These are phyloP conservation scores for Fusarium robinianum DNA, from an alignment of 2,329 filamentous ascomycete species.

Conservation along the genomic window DNA sequence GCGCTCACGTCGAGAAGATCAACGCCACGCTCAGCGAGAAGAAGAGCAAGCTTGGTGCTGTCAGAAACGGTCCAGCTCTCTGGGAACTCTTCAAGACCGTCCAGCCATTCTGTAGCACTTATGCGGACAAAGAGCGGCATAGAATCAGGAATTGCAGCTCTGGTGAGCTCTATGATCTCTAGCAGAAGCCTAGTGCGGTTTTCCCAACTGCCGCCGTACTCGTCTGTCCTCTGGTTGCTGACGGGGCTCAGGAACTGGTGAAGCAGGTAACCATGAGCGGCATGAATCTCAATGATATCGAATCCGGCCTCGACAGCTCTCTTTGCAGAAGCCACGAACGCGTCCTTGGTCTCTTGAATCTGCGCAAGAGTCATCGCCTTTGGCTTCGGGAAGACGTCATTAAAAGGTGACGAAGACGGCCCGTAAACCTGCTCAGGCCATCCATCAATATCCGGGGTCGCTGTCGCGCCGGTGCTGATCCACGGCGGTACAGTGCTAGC, in stretches of 20 bases:
- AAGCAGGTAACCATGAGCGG: conserved; percentile 79
- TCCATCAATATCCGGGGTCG: conserved; percentile 53
- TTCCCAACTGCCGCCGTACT: conserved; percentile 70
- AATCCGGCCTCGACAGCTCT: conserved; percentile 68
- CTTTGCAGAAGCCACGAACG: conserved; percentile 58
- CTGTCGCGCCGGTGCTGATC: conserved; percentile 61
- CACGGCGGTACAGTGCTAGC: conserved; percentile 62
- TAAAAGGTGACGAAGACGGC: conserved; percentile 40
- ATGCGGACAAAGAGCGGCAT: conserved; percentile 76
- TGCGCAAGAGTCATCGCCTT: conserved; percentile 47
- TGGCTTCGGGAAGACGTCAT: conserved; percentile 38
- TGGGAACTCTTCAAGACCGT: conserved; percentile 54
- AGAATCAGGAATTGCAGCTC: conserved; percentile 63
- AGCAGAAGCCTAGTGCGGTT: conserved; percentile 70
- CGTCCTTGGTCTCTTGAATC: conserved; percentile 65
- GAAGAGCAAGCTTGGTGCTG: conserved; percentile 63
- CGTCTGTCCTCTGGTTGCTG: conserved; percentile 68
- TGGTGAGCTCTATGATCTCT: conserved; percentile 67
- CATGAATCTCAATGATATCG: conserved; percentile 73
- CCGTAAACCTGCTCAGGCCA: conserved; percentile 55
- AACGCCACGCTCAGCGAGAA: conserved; percentile 68
- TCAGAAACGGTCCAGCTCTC: conserved; percentile 71
- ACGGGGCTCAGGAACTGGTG: conserved; percentile 71
- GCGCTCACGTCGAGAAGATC: conserved; percentile 75
- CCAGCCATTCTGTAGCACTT: conserved; percentile 75